A percentile compares a stretch with the other conserved stretches of the same genome.
phyloP scores from a whole-genome alignment of 2,329 filamentous ascomycete genomes.

The Camptophora hylomeconis region DNA sequence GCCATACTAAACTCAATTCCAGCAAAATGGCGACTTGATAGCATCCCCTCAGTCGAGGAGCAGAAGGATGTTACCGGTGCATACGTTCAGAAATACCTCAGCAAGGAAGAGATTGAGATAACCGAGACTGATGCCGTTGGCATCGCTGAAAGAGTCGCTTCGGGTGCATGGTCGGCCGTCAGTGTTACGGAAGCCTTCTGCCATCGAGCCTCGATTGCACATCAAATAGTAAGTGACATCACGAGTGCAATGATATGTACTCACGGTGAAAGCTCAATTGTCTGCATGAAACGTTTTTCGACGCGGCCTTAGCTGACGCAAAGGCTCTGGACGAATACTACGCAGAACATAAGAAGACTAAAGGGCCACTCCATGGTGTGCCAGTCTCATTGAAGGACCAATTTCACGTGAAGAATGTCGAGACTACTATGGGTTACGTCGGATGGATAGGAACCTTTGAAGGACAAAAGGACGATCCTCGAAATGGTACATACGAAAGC shows the following conservation, averaged over 20 bases:
- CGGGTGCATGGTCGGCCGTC: conserved; percentile 43
- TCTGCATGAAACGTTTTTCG: conserved; percentile 42
- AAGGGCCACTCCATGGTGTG: conserved; percentile 50
- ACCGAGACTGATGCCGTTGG: conserved; percentile 47
- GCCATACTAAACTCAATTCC: conserved; percentile 43
- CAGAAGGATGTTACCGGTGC: conserved; percentile 43
- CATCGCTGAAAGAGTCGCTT: conserved; percentile 41
- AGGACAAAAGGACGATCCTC: conserved; percentile 38
- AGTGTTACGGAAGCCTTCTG: conserved; percentile 45
- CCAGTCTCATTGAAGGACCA: conserved; percentile 43
- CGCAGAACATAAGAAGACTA: conserved; percentile 27
- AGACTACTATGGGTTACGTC: conserved; percentile 50
- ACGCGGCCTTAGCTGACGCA: conserved; percentile 37
- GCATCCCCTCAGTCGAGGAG: conserved; percentile 36
- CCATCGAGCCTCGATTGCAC: conserved; percentile 43
- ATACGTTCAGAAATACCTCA: conserved; percentile 45
- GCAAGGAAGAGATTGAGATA: conserved; percentile 42
- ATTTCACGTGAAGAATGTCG: conserved; percentile 35
- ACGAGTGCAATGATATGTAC: not conserved
- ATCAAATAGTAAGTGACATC: conserved; percentile 40
- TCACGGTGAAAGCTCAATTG: conserved; percentile 30
- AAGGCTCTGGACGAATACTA: conserved; percentile 36
- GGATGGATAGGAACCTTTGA: conserved; percentile 53
- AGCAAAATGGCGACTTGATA: conserved; percentile 39
- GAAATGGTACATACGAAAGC: conserved; percentile 40